phyloP scores from a whole-genome alignment of 371 early-diverging fungal genomes.

The Mucor sp. region DNA sequence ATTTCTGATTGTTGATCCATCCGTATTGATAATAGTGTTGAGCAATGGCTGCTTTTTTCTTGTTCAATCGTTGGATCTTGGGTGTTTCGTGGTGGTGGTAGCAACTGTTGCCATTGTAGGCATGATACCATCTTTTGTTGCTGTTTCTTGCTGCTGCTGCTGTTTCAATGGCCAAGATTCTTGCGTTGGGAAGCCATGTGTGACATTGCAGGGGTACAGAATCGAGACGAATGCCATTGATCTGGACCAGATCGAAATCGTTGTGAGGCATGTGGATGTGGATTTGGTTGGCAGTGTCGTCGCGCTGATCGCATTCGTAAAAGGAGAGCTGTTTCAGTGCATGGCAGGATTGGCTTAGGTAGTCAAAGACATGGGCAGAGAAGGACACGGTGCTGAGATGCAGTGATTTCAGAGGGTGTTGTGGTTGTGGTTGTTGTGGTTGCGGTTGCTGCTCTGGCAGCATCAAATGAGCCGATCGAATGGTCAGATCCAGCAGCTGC shows the following conservation, averaged over 20 bases:
- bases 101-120: neutral
- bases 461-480: conserved; percentile 7
- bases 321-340: neutral
- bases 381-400: conserved; percentile 2
- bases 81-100: neutral
- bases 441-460: neutral
- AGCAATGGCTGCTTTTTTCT: neutral
- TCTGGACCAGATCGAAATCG: neutral
- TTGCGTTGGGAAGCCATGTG: neutral
- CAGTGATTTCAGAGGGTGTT: neutral
- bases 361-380: neutral
- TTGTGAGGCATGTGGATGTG: conserved; percentile 5
- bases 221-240: conserved; percentile 10
- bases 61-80: conserved; percentile 1
- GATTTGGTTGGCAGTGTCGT: neutral
- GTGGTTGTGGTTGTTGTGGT: neutral
- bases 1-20: neutral
- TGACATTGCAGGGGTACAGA: neutral
- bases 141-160: neutral
- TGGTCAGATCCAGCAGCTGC: neutral
- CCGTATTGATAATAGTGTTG: neutral
- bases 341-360: neutral
- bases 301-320: conserved; percentile 10
- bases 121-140: conserved; percentile 7
- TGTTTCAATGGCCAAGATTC: neutral